Evolutionary conservation across 2,329 filamentous ascomycete species (phyloP), one percentile per base, ranked within the genome.

Genomic region (Pestalotiopsis sp.): DNA sequence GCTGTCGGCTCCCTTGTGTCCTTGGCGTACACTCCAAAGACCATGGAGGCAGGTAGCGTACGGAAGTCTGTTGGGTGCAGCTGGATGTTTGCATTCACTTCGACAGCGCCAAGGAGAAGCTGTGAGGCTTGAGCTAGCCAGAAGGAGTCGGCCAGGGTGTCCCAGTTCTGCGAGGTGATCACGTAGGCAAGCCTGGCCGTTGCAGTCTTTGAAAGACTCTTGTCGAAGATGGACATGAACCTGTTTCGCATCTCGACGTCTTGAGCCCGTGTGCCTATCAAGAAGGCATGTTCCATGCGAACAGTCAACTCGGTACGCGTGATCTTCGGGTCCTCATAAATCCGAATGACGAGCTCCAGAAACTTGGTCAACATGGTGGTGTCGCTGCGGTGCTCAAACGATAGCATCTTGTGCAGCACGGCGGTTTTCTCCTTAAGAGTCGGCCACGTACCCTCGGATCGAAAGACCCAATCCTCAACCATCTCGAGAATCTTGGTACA

Each of bases 381-480:
- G 77, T 98, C 95, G 36, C 87, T 83, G 52, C 96, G 89, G 68
- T 93, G 90, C 80, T 99, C 96, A 74, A 99, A 99, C 0, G 95
- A 91, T 17, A 98, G 84, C 96, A 99, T 99, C 82, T 99, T 99
- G 75, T 97, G 95, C n/a, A 99, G 83, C 1, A 99, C 96, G 1
- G 97, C 97, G 0, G 95, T 98, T 84, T 99, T 99, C 81, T 99
- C 97, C 80, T 99, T 99, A 1, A 99, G 86, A 0, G 96, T 99
- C 0, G 96, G 96, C 87, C 96, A 98, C 1, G 94, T 96, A 71
- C 97, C 96, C 69, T 94, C 95, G 0, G 94, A 96, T 72, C 94
- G 90, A 84, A 99, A 99, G 5, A 99, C 93, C 97, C 97, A 99
- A 39, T 87, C 88, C 78, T 98, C 95, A 3, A 98, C 95, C 88